Percentiles rank a stretch among this genome's conserved stretches.
These are phyloP conservation scores for Mycena venus DNA, from an alignment of 768 basidiomycete species.

Conservation along the genomic window DNA sequence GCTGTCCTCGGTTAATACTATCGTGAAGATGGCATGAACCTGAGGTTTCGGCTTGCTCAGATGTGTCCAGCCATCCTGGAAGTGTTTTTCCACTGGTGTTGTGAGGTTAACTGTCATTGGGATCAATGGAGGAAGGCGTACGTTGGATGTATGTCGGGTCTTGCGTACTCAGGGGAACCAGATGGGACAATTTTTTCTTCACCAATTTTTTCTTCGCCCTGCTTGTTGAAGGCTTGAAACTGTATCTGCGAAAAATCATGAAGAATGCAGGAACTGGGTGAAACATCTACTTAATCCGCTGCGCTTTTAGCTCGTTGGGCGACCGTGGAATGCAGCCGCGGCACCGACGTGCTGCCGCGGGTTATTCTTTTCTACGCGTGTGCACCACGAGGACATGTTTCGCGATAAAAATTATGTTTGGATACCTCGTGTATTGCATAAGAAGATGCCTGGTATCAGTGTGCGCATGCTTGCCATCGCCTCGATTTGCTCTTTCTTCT, in stretches of 20 bases:
- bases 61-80: conserved; percentile 70
- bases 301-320: conserved; percentile 26
- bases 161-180: conserved; percentile 24
- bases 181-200: conserved; percentile 14
- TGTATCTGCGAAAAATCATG: conserved; percentile 20
- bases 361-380: conserved; percentile 11
- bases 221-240: conserved; percentile 4
- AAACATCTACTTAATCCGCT: conserved; percentile 18
- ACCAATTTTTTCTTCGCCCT: conserved; percentile 29
- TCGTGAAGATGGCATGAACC: conserved; percentile 64
- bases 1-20: conserved; percentile 59
- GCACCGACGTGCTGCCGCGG: conserved; percentile 6
- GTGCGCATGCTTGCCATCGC: no score
- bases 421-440: no score
- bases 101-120: background rate
- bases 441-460: no score
- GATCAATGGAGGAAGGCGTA: background rate
- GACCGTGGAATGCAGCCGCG: conserved; percentile 20
- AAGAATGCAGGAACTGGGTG: background rate
- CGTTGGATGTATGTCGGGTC: conserved; percentile 24
- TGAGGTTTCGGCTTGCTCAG: conserved; percentile 63
- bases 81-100: conserved; percentile 63
- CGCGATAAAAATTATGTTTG: background rate
- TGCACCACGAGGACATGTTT: conserved; percentile 11
- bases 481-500: no score